phyloP scores from a whole-genome alignment of 176 grass and related monocot species.

The Thalia dealbata region DNA sequence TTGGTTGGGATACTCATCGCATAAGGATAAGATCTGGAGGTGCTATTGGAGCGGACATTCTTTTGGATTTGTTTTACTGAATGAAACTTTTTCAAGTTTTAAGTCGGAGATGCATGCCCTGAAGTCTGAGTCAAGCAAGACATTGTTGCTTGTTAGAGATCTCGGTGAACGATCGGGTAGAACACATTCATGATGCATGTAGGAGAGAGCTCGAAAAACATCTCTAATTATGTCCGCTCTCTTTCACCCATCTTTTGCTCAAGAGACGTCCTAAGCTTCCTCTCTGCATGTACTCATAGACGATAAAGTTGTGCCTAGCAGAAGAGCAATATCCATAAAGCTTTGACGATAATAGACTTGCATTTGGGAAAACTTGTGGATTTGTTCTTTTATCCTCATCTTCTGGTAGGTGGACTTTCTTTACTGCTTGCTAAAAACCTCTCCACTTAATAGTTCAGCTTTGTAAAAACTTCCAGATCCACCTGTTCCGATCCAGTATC shows the following conservation, averaged over 20 bases:
- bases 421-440: slow-evolving; percentile 15
- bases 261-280: neutral
- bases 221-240: slow-evolving; percentile 11
- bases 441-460: neutral
- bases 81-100: too few species aligned
- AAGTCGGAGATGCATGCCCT: neutral
- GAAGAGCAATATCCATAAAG: slow-evolving; percentile 23
- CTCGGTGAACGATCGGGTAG: neutral
- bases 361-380: slow-evolving; percentile 7
- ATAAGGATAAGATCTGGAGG: too few species aligned
- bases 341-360: slow-evolving; percentile 14
- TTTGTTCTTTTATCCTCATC: neutral
- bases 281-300: slow-evolving; percentile 17
- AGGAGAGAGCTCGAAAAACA: slow-evolving; percentile 8
- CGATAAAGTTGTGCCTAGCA: slow-evolving; percentile 14
- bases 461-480: slow-evolving; percentile 20
- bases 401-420: slow-evolving; percentile 4
- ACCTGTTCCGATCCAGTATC: slow-evolving; percentile 14
- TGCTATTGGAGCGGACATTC: too few species aligned
- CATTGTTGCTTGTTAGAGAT: slow-evolving; percentile 10
- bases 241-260: slow-evolving; percentile 19
- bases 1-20: too few species aligned
- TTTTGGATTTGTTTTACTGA: too few species aligned
- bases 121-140: neutral
- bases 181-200: slow-evolving; percentile 1